phyloP scores from a whole-genome alignment of 371 early-diverging fungal species.

The Apophysomyces ossiformis region DNA sequence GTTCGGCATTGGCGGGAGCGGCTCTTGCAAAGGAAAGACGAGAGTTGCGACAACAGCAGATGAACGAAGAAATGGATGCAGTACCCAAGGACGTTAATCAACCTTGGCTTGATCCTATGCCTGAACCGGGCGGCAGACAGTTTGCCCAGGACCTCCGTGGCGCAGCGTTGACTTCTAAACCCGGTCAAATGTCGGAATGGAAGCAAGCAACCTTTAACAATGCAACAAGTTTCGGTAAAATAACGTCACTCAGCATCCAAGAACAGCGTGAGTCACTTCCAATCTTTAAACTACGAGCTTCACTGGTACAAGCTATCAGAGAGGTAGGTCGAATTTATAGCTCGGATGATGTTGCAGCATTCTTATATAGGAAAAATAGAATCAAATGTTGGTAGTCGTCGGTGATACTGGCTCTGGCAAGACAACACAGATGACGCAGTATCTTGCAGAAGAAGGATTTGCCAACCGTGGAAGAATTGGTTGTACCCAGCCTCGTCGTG shows the following conservation, averaged over 20 bases:
- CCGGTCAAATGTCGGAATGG: slow-evolving; percentile 91
- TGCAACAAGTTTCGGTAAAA: slow-evolving; percentile 90
- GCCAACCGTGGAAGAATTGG: slow-evolving; percentile 88
- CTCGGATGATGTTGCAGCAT: neutral
- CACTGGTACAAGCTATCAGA: slow-evolving; percentile 81
- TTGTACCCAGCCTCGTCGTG: slow-evolving; percentile 99
- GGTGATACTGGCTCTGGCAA: slow-evolving; percentile 99
- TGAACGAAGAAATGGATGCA: slow-evolving; percentile 87
- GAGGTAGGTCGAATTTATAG: slow-evolving; percentile 42
- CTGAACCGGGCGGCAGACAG: slow-evolving; percentile 81
- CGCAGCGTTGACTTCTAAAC: slow-evolving; percentile 57
- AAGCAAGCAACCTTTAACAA: slow-evolving; percentile 86
- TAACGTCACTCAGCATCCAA: slow-evolving; percentile 86
- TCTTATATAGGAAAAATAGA: slow-evolving; percentile 29
- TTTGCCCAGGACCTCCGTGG: slow-evolving; percentile 91
- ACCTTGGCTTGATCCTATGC: slow-evolving; percentile 96
- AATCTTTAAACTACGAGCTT: slow-evolving; percentile 80
- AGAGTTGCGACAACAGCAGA: slow-evolving; percentile 87
- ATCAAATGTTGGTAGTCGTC: slow-evolving; percentile 92
- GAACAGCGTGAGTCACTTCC: slow-evolving; percentile 94
- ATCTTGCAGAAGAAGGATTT: slow-evolving; percentile 94
- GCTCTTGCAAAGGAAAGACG: slow-evolving; percentile 93
- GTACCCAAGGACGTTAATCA: slow-evolving; percentile 87
- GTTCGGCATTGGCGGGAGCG: slow-evolving; percentile 93
- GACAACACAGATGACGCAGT: slow-evolving; percentile 99